Base-by-base conservation (phyloP, 768 basidiomycete genomes). In the Gelatoporia subvermispora region DNA sequence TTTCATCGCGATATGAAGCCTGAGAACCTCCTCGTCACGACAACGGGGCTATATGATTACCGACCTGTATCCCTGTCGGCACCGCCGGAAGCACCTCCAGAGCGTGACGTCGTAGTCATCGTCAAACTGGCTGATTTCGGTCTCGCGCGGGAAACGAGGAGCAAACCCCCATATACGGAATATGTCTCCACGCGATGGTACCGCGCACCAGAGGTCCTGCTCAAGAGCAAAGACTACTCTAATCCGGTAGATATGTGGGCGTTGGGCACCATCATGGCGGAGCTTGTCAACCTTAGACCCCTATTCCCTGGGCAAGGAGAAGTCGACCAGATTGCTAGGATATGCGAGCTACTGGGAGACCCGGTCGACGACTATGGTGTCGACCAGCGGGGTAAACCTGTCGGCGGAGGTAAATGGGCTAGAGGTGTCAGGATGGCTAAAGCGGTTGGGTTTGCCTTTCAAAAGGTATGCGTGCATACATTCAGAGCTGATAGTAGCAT, bases 1-100 rank as follows among this genome's bases (percentile, higher is more conserved):
- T 99, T 99, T 69, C 96, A 99, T 69, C 89, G 96, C 42, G 96
- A 99, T 67, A 96, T 99, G 93, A 99, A 99, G 69, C 96, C 96
- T 34, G 96, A 99, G 68, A 99, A 99, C 60, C 86, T 98, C 8
- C 82, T 99, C 44, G 96, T 99, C 59, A 98, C 96, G 16, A 98
- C 96, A 2, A 96, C 93, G 13, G 96, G 96, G 17, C 77, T 95
- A 44, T 85, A 88, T 56, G 91, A 96, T 68, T 99, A 99, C 63
- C 82, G 80, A 22, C 78, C 89, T 9, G 77, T 91, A 24, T 83
- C 82, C n/a, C 84, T 89, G 10, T 61, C 77, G 43, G 79, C 83
- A 16, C 73, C 76, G 47, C 79, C 76, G 8, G 77, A 81, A 50
- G 75, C 80, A 9, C 76, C 83, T 35, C 75, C 81, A 48, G 95